Conservation (phyloP, 371 early-diverging fungal species). For the Apophysomyces ossiformis region DNA sequence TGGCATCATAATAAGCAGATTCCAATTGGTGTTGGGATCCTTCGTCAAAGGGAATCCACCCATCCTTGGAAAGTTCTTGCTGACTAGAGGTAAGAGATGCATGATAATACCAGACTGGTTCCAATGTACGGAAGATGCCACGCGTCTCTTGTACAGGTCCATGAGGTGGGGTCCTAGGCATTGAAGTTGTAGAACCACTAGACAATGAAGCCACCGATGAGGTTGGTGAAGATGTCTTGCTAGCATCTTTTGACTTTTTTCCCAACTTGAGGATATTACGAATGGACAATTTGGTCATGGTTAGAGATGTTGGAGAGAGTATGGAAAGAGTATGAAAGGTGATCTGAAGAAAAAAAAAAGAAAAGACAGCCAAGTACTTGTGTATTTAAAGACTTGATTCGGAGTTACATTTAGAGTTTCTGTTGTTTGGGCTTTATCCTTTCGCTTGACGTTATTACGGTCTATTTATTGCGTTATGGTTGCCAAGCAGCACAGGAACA, state of each 20-base stretch:
- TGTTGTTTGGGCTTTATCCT: background rate
- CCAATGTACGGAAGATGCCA: constrained; percentile 50
- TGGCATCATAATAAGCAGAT: constrained; percentile 15
- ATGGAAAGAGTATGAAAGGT: background rate
- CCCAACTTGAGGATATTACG: constrained; percentile 7
- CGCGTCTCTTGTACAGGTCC: constrained; percentile 29
- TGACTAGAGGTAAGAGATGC: constrained; percentile 15
- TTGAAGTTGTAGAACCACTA: constrained; percentile 21
- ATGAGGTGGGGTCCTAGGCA: constrained; percentile 34
- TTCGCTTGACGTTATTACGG: too few species aligned
- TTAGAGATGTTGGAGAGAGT: background rate
- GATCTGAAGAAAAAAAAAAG: background rate
- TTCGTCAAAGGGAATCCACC: constrained; percentile 41
- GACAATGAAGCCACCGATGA: constrained; percentile 33
- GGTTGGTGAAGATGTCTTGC: constrained; percentile 1
- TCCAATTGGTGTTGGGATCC: constrained; percentile 33
- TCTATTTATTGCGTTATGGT: background rate
- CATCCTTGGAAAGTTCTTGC: constrained; percentile 7
- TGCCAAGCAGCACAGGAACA: background rate
- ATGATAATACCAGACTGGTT: constrained; percentile 46
- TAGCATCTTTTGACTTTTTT: background rate
- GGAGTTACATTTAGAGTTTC: constrained; percentile 4
- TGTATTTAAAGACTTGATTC: background rate
- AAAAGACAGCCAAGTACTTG: background rate
- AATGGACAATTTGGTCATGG: background rate